Evolutionary conservation across 495 filamentous ascomycete genomes (phyloP), one percentile per base, ranked within the genome.

Genomic region (Evernia prunastri): DNA sequence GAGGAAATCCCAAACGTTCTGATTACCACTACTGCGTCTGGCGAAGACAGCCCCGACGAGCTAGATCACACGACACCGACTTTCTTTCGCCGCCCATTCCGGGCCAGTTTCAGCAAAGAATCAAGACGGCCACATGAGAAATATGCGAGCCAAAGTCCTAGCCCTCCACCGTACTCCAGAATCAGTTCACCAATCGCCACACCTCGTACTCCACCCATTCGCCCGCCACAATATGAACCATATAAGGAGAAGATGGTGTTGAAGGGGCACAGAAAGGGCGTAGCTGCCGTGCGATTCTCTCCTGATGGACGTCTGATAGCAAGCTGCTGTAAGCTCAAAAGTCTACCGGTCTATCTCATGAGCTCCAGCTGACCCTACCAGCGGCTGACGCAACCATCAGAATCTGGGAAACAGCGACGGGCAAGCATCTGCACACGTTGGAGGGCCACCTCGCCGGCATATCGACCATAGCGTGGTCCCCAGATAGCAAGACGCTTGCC

Each of bases 361-460:
- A 49, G 60, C 42, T 49, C 58, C 45, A 57, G 63, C 58, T 56
- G 43, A 67, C 58, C 29, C 36, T 42, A 25, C 70, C 67, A 87
- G 86, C 93, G 29, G 90, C 94, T 61, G 94, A 98, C 72, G 86
- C 83, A 40, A 91, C 89, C 10, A 84, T 92, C 67, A 96, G 92
- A 74, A 86, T 98, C 57, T 97, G 94, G 94, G 86, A 93, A 67
- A 86, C 89, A 1, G 65, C 73, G 12, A 91, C 89, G 5, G 93
- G 92, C 42, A 82, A 81, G 70, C 84, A 89, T 68, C 81, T 91
- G 63, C 87, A 96, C 68, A 94, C 90, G 0, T 83, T 98, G n/a
- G 87, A 95, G 70, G 94, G 91, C 33, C 94, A 98, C 77, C 81
- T 96, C 66, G 91, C 94, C 1, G 94, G 94, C 65, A 84, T 98